phyloP scores from a whole-genome alignment of 495 filamentous ascomycete species.

The Aspergillus funiculosus region DNA sequence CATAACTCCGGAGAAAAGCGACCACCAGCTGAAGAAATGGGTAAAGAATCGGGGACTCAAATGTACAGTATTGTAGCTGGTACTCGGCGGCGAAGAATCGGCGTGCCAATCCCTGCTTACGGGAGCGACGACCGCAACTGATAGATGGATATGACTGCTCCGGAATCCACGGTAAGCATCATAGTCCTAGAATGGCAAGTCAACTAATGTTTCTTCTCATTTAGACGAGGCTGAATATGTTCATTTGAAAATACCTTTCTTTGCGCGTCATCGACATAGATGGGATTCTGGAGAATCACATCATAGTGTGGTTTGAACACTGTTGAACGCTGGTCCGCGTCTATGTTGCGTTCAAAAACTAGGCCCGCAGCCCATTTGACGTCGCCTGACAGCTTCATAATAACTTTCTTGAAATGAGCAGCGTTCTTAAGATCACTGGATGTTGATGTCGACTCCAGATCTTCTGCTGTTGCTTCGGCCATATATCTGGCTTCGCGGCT shows the following conservation, averaged over 20 bases:
- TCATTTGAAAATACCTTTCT: slow-evolving; percentile 39
- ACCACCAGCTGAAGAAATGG: slow-evolving; percentile 98
- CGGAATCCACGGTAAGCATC: slow-evolving; percentile 92
- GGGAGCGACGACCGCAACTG: slow-evolving; percentile 80
- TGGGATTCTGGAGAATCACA: slow-evolving; percentile 75
- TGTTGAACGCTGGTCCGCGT: slow-evolving; percentile 63
- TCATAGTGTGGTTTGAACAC: slow-evolving; percentile 90
- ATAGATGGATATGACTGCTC: slow-evolving; percentile 93
- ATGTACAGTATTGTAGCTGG: slow-evolving; percentile 92
- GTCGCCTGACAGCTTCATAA: slow-evolving; percentile 96
- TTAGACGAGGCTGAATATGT: no score
- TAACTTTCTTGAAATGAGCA: slow-evolving; percentile 87
- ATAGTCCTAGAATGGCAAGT: slow-evolving; percentile 61
- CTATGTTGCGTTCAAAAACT: slow-evolving; percentile 79
- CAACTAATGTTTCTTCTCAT: no score
- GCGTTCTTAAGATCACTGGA: slow-evolving; percentile 63
- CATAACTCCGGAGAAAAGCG: slow-evolving; percentile 89
- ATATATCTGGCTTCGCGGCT: slow-evolving; percentile 75
- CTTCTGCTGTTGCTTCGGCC: slow-evolving; percentile 48
- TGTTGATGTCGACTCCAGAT: slow-evolving; percentile 58
- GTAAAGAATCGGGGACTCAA: slow-evolving; percentile 93
- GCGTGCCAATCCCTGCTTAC: slow-evolving; percentile 68
- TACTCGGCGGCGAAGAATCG: slow-evolving; percentile 63
- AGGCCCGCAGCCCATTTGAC: slow-evolving; percentile 87
- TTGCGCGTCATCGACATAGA: slow-evolving; percentile 54